phyloP scores from a whole-genome alignment of 257 asterid species.

The Galeopsis tetrahit region DNA sequence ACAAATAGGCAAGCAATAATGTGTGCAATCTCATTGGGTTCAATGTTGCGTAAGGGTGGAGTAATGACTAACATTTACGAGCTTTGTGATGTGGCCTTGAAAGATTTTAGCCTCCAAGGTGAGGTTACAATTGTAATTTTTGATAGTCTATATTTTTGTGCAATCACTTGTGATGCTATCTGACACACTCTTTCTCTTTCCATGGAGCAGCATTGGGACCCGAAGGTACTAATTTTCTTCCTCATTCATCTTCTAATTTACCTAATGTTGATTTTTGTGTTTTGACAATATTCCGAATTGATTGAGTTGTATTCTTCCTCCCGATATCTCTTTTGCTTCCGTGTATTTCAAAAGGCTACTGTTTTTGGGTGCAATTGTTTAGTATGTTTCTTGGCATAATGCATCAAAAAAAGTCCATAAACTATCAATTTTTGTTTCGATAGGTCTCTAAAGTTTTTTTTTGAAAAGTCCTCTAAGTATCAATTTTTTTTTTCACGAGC shows the following conservation, averaged over 20 bases:
- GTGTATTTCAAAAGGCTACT: too few species aligned
- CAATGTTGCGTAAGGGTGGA: constrained; percentile 79
- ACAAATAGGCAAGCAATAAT: constrained; percentile 84
- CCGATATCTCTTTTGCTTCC: too few species aligned
- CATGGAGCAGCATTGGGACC: constrained; percentile 64
- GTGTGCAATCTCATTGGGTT: constrained; percentile 70
- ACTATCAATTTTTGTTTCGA: too few species aligned
- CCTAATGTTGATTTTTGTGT: not conserved
- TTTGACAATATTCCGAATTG: not conserved
- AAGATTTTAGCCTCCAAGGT: constrained; percentile 94
- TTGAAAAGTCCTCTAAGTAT: too few species aligned
- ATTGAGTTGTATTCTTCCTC: not conserved
- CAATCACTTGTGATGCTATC: constrained; percentile 33
- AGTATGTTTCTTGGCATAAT: too few species aligned
- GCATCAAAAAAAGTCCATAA: too few species aligned
- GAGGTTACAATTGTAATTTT: constrained; percentile 27
- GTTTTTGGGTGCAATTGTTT: too few species aligned
- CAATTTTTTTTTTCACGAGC: too few species aligned
- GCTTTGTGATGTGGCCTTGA: constrained; percentile 85
- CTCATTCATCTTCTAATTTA: constrained; percentile 17
- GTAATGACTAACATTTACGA: constrained; percentile 71
- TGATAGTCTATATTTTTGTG: not conserved
- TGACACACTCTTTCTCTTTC: constrained; percentile 20
- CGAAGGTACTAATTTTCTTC: constrained; percentile 53
- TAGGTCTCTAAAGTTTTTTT: too few species aligned